These are phyloP conservation scores for Candida odintsovae DNA, from an alignment of 805 yeast genomes.

Conservation along the genomic window DNA sequence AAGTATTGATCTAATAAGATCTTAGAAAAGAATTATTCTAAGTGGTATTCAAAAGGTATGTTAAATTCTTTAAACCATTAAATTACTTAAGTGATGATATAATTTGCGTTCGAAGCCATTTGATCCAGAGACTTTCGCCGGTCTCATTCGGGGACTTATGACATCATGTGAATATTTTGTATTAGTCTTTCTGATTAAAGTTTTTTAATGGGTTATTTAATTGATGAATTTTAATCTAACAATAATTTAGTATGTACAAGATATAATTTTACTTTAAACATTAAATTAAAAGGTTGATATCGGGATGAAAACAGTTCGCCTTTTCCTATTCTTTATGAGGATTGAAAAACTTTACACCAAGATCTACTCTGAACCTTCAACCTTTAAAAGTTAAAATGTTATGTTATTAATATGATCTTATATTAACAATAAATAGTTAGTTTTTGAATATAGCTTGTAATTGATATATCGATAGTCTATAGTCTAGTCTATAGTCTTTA, in stretches of 20 bases:
- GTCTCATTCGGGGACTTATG: conserved; percentile 33
- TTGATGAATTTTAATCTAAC: background rate
- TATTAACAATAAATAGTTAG: background rate
- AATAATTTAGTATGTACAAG: too few relatives aligned
- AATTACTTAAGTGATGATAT: too few relatives aligned
- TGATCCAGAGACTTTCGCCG: conserved; percentile 41
- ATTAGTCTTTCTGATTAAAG: conserved; percentile 11
- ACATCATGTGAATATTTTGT: conserved; percentile 30
- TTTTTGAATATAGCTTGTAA: too few relatives aligned
- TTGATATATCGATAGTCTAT: too few relatives aligned
- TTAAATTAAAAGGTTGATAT: too few relatives aligned
- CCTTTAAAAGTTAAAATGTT: too few relatives aligned
- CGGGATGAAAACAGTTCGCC: conserved; percentile 36
- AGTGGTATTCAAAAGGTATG: background rate
- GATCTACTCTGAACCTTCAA: conserved; percentile 38
- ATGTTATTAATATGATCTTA: too few relatives aligned
- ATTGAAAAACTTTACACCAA: conserved; percentile 33
- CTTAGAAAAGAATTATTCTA: too few relatives aligned
- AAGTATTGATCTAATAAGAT: background rate
- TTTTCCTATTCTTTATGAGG: conserved; percentile 27
- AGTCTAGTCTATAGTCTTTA: too few relatives aligned
- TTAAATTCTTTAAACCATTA: too few relatives aligned
- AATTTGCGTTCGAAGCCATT: conserved; percentile 47
- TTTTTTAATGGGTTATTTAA: conserved; percentile 9
- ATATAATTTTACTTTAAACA: background rate